Evolutionary conservation across 768 basidiomycete species (phyloP), one percentile per base, ranked within the genome.

Genomic region (Mycena polygramma): DNA sequence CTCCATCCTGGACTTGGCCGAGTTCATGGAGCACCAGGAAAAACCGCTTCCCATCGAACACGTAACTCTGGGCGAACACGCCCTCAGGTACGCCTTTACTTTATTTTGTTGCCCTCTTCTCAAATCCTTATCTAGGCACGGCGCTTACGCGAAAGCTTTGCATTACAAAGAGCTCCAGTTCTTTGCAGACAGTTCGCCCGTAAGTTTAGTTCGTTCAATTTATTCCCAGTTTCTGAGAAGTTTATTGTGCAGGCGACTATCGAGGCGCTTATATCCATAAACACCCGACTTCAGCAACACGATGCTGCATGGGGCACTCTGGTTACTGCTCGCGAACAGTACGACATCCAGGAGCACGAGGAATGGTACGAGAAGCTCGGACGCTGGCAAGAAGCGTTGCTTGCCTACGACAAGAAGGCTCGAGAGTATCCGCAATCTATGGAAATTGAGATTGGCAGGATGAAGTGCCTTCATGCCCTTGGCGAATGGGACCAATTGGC

Each of bases 11-110:
- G 96, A 96, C 79, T 87, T 99, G 30, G 96, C 96, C 6, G 98
- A 99, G 78, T 99, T 99, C 79, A 97, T 99, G 94, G 98, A 99
- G 79, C 97, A 98, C 74, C 97, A 99, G 80, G 98, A 99, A 77
- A 97, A 97, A 77, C 89, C 94, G 0, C 85, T 99, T 1, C 96
- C 96, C 2, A 98, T 99, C 69, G 96, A 98, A 75, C 92, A 96
- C 74, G 89, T 94, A 60, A 95, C 94, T 15, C 88, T 99, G 17
- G 98, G 97, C 45, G 94, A 96, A 76, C 96, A 97, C 76, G 96
- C 98, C 0, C 89, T 94, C 83, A 93, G 92, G 72, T 30, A 30
- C 30, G 6, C 30, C 30, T 30, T 30, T 30, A 30, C 6, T 30
- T 30, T 30, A 30, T 30, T 30, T 30, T 30, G 30, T 30, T 30